Evolutionary conservation across 2,329 filamentous ascomycete genomes (phyloP).

Genomic region (Penicillium sp.): DNA sequence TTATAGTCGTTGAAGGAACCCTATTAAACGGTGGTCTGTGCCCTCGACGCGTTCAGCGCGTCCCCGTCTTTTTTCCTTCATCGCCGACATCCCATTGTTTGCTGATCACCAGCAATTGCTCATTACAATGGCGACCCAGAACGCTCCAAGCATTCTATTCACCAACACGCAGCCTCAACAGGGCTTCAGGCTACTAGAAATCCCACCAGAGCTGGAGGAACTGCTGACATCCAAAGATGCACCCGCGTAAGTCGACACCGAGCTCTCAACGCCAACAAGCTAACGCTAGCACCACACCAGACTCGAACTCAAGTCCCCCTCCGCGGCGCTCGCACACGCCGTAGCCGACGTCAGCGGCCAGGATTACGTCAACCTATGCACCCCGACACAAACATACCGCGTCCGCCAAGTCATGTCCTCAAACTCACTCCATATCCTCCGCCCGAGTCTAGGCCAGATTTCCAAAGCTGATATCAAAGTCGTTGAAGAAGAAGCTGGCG

Average conservation of each 20-base stretch:
- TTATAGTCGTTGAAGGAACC: not conserved
- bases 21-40: conserved; percentile 35
- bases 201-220: conserved; percentile 55
- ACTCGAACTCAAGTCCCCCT: conserved; percentile 43
- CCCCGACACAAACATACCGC: conserved; percentile 53
- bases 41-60: conserved; percentile 24
- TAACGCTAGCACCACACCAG: conserved; percentile 21
- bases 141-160: conserved; percentile 36
- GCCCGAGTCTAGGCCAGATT: conserved; percentile 37
- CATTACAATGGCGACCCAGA: conserved; percentile 38
- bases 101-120: not conserved
- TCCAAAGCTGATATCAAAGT: conserved; percentile 28
- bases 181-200: conserved; percentile 56
- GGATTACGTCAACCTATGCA: conserved; percentile 56
- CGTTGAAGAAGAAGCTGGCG: conserved; percentile 20
- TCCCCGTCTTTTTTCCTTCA: conserved; percentile 6
- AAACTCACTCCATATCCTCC: conserved; percentile 57
- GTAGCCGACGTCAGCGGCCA: conserved; percentile 23
- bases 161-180: conserved; percentile 46
- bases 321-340: conserved; percentile 27
- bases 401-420: conserved; percentile 63
- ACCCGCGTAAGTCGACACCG: conserved; percentile 27
- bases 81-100: conserved; percentile 1
- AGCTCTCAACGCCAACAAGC: not conserved
- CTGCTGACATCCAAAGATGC: conserved; percentile 49